Evolutionary conservation across 2,329 filamentous ascomycete genomes (phyloP), one percentile per base, ranked within the genome.

Genomic region (Beauveria pseudobassiana): DNA sequence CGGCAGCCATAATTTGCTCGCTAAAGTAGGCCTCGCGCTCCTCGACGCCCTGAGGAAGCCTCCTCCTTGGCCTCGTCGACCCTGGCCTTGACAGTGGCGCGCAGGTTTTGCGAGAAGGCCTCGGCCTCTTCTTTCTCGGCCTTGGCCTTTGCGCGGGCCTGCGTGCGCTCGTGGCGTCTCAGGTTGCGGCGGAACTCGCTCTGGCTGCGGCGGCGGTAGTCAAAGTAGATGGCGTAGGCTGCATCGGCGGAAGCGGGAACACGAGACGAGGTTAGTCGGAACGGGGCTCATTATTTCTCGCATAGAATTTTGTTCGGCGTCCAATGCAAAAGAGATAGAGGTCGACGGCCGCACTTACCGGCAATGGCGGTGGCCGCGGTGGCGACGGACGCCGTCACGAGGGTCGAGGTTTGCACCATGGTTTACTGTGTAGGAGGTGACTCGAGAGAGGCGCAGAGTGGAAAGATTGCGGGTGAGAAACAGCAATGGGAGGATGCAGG

Each of bases 1-100:
- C 95, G 72, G 95, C 95, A 73, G 86, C 82, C 69, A 92, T 90
- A 66, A 99, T 92, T 78, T 96, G 91, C 74, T 91, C 87, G 86
- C 98, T 96, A 79, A 99, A 99, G 81, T 91, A 99, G 64, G 87
- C 85, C 81, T 99, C 95, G 74, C 91, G 92, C 80, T 96, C 92
- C 75, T 98, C 93, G 42, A 93, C 86, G 70, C 92, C 91, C 49
- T 83, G 82, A 54, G 95, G 83, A 96, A 97, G 62, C 93, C 76
- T 96, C 92, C 63, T 90, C 89, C 78, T 92, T 90, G 69, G 93
- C 91, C 69, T 89, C 84, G 69, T 91, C 86, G 54, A 98, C 89
- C 58, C 85, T 86, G 62, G 77, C 76, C 76, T 88, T 88, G 78
- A 99, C 90, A 69, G 82, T 79, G 74, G 90, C 83, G 72, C 87